Percentiles rank a stretch among this genome's conserved stretches.
Conservation (phyloP, 257 asterid genomes). For the Mentha longifolia region DNA sequence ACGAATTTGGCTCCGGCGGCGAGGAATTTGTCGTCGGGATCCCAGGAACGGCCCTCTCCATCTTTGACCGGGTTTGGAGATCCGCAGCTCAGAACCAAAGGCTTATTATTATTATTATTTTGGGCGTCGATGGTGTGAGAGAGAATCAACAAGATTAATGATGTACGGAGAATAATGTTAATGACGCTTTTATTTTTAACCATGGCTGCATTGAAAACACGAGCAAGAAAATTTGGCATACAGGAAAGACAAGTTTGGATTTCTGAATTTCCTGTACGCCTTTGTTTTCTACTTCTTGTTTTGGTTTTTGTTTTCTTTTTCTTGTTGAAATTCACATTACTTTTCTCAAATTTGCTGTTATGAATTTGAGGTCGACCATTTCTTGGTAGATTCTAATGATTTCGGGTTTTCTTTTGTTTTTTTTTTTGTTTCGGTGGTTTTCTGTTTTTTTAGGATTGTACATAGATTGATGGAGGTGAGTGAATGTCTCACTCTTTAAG, state of each 20-base stretch:
- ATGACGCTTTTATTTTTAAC: conserved; percentile 12
- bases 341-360: conserved; percentile 23
- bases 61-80: conserved; percentile 50
- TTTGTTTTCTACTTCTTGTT: conserved; percentile 18
- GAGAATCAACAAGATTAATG: conserved; percentile 26
- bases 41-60: conserved; percentile 70
- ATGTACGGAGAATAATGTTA: conserved; percentile 11
- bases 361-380: conserved; percentile 47
- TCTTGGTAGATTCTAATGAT: conserved; percentile 32
- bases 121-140: conserved; percentile 29
- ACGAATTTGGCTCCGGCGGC: conserved; percentile 43
- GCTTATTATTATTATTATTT: background rate
- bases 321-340: background rate
- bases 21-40: conserved; percentile 58
- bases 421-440: conserved; percentile 15
- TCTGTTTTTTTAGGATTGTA: background rate
- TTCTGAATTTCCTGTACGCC: conserved; percentile 72
- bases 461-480: conserved; percentile 38
- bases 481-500: conserved; percentile 3
- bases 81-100: conserved; percentile 60
- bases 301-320: conserved; percentile 19
- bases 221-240: conserved; percentile 50
- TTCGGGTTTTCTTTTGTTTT: background rate
- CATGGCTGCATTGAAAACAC: conserved; percentile 42
- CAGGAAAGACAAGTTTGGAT: conserved; percentile 47